A percentile compares a stretch with the other conserved stretches of the same genome.
These are phyloP conservation scores for Rhynchosporium graminicola DNA, from an alignment of 2,329 filamentous ascomycete species.

Conservation along the genomic window DNA sequence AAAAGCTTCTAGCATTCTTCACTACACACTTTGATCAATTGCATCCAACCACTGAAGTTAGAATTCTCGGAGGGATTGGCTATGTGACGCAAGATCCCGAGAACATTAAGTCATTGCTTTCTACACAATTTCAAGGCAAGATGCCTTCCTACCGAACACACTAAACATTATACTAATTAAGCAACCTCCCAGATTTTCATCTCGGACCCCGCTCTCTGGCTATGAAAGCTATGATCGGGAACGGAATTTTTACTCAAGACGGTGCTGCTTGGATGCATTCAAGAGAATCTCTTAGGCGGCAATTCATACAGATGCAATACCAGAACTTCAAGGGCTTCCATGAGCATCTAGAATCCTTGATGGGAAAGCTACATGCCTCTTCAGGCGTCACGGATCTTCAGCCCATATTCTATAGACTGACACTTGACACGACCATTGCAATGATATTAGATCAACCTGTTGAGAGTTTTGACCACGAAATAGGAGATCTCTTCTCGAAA, in stretches of 20 bases:
- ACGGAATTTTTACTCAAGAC: slow-evolving; percentile 45
- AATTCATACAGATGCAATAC: slow-evolving; percentile 30
- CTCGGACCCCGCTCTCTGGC: slow-evolving; percentile 22
- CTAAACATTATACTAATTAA: slow-evolving; percentile 10
- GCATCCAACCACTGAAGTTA: slow-evolving; percentile 19
- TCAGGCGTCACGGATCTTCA: slow-evolving; percentile 51
- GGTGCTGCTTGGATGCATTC: slow-evolving; percentile 43
- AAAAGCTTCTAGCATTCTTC: slow-evolving; percentile 31
- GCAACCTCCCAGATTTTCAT: slow-evolving; percentile 20
- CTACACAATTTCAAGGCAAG: slow-evolving; percentile 45
- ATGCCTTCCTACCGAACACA: background rate
- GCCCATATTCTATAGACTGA: slow-evolving; percentile 59
- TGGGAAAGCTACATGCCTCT: slow-evolving; percentile 26
- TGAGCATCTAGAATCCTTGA: slow-evolving; percentile 54
- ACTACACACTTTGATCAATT: slow-evolving; percentile 23
- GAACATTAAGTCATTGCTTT: slow-evolving; percentile 41
- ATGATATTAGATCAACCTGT: slow-evolving; percentile 60
- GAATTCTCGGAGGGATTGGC: slow-evolving; percentile 21
- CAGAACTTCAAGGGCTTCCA: slow-evolving; percentile 37
- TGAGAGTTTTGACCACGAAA: slow-evolving; percentile 33
- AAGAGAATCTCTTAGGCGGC: slow-evolving; percentile 37
- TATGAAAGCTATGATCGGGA: slow-evolving; percentile 36
- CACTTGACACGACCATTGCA: slow-evolving; percentile 56
- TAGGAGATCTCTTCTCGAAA: slow-evolving; percentile 41
- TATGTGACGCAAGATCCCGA: slow-evolving; percentile 40